Conservation (phyloP, 2,329 filamentous ascomycete species). For the Rhynchosporium agropyri region DNA sequence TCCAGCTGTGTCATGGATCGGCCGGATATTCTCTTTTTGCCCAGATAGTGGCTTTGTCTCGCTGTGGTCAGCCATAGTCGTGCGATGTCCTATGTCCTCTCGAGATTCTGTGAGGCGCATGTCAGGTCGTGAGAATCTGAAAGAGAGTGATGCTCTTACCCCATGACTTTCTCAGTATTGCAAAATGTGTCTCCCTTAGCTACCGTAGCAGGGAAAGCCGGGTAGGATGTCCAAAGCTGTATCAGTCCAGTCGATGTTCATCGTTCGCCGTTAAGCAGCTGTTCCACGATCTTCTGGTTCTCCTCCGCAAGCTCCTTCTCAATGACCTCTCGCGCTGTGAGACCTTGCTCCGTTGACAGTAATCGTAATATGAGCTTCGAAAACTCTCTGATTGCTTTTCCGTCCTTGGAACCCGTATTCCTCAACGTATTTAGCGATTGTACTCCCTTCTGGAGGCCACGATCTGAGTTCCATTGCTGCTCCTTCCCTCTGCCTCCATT, state of each 20-base stretch:
- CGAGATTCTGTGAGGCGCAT: not conserved
- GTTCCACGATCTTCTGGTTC: conserved; percentile 53
- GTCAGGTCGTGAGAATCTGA: not conserved
- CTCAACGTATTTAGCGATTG: conserved; percentile 55
- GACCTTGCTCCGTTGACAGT: conserved; percentile 42
- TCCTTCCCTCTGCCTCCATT: conserved; percentile 22
- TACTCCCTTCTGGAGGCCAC: conserved; percentile 59
- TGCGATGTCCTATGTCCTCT: not conserved
- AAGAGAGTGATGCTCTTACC: not conserved
- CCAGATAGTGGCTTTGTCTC: not conserved
- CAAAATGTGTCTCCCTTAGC: not conserved
- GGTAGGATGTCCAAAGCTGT: not conserved
- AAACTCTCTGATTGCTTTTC: conserved; percentile 63
- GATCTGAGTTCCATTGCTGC: conserved; percentile 57
- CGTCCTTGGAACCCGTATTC: conserved; percentile 54
- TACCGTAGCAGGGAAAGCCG: not conserved
- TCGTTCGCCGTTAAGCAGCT: conserved; percentile 51
- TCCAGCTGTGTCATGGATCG: not conserved
- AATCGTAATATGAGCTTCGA: conserved; percentile 58
- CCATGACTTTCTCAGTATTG: not conserved
- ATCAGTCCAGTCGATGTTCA: conserved; percentile 11
- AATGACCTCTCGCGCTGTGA: conserved; percentile 45
- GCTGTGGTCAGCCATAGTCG: not conserved
- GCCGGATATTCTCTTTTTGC: not conserved
- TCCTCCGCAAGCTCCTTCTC: conserved; percentile 49